Base-by-base conservation (phyloP, 2,329 filamentous ascomycete species). In the Cytospora chrysosperma region DNA sequence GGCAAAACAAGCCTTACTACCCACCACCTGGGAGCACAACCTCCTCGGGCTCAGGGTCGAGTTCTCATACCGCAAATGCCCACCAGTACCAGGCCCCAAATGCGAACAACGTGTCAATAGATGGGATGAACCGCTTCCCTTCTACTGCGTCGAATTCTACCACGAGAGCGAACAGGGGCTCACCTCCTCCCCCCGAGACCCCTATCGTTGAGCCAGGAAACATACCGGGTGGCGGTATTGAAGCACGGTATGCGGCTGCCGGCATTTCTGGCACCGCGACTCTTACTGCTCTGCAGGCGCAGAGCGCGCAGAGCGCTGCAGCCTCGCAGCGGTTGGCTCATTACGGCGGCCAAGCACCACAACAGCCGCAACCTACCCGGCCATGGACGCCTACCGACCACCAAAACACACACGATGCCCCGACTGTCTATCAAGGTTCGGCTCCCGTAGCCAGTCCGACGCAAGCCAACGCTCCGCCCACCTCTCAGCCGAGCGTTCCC, bases 301-400 rank as follows among this genome's bases (percentile, higher is more conserved):
- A 93, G 69, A 96, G 89, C 73, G 88, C 91, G 19, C 77, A 93
- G 69, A 96, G 90, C 73, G 88, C 91, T 19, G 93, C 93, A 3
- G 92, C 93, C 21, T 84, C 91, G 30, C 92, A 95, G 74, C 85
- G 93, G 69, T 79, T 90, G 66, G 90, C 92, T 43, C 91, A 95
- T 65, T 97, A 97, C 74, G 85, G 82, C 26, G 79, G 82, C 40
- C 79, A 82, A 60, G 77, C 79, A 61, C 78, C 79, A 37, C 73
- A 75, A 34, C 75, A 78, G 52, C 78, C 77, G 19, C 76, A 77
- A 63, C 80, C 77, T 28, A 73, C 82, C 28, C 85, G 94, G 55
- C 93, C 93, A 32, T 98, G 94, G 95, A 98, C 94, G 12, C 95
- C 95, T 0, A 98, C 95, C 3, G 95, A 99, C 74, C 84, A 88